Base-by-base conservation (phyloP, 2,329 filamentous ascomycete species). In the Beauveria bassiana region DNA sequence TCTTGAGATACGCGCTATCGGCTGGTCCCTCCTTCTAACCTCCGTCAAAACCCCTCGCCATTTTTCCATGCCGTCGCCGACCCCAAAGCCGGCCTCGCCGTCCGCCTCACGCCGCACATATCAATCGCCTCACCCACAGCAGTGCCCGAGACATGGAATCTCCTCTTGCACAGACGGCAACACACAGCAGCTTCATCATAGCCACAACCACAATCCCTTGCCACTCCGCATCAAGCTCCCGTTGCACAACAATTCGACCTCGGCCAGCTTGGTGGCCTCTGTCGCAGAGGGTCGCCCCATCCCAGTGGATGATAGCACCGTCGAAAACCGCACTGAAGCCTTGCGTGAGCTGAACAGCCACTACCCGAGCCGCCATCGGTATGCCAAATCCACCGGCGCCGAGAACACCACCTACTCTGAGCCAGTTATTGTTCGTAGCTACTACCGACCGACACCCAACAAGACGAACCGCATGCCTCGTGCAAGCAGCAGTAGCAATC, bases 371-470 rank as follows among this genome's bases (percentile, higher is more conserved):
- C 79, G 80, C 50, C 82, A 82, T 69, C 80, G 78, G 65, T 84
- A 82, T 75, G 75, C 81, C 63, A 82, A 84, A 70, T 82, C 81
- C 26, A 79, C 80, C 14, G 80, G 81, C 12, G 78, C 83, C 20
- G 77, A 81, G 67, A 84, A 74, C 71, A 83, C 77, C 65, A 86
- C 83, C 45, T 86, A 84, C 68, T 86, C 82, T 3, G 83, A 86
- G 64, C 85, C 85, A n/a, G 83, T 87, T 61, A 81, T 87, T 45
- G 85, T 87, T 26, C 79, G 84, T 62, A 87, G 84, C 54, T 87
- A 87, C 68, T 84, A 82, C 49, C 80, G 81, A 1, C 78, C 74
- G 12, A 74, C 68, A 26, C 68, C 72, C 16, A 46, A 47, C 42
- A 60, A 42, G 26, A 66, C 71, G 14, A 70, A 67, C 47, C 74